Base-by-base conservation (phyloP, 345 rosid genomes). In the Ceriops tagal region DNA sequence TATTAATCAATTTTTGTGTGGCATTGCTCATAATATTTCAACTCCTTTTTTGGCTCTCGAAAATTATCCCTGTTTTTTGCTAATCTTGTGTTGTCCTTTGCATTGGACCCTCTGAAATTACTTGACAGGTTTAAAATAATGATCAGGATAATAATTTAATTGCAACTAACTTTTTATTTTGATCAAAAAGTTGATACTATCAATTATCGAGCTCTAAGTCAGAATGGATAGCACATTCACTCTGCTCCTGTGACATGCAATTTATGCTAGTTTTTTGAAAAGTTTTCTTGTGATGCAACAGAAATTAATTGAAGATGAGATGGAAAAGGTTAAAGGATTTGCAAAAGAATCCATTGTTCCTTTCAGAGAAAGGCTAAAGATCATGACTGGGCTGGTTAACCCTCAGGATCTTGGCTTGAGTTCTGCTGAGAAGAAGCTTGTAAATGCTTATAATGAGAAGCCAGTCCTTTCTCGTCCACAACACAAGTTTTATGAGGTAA, bases 401-500 rank as follows among this genome's bases (percentile, higher is more conserved):
- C 95, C 97, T 0, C 95, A 89, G 26, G 92, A 91, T 68, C 90
- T 93, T 55, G 75, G 73, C 74, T 61, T 93, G 77, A 84, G 90
- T 81, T 87, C 98, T 27, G 65, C 98, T 0, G 97, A 93, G 51
- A 91, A 71, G 80, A 93, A 89, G 76, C 98, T 93, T 71, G 79
- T 93, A 18, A 84, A 83, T 39, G 89, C 89, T 72, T 93, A 93
- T 71, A 93, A 89, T 32, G 98, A 93, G 75, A 93, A 93, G 71
- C 97, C 97, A 0, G 98, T 93, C 68, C 92, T 93, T 51, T 91
- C 98, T 37, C 95, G 98, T 34, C 98, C 98, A 22, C 98, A 93
- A 71, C 98, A 93, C 79, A 80, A 78, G 65, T 93, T 91, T 73
- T 91, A 75, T 24, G 78, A 71, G 91, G 98, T 85, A 62, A 39